Base-by-base conservation (phyloP, 2,329 filamentous ascomycete species). In the Ophiostoma sp. region DNA sequence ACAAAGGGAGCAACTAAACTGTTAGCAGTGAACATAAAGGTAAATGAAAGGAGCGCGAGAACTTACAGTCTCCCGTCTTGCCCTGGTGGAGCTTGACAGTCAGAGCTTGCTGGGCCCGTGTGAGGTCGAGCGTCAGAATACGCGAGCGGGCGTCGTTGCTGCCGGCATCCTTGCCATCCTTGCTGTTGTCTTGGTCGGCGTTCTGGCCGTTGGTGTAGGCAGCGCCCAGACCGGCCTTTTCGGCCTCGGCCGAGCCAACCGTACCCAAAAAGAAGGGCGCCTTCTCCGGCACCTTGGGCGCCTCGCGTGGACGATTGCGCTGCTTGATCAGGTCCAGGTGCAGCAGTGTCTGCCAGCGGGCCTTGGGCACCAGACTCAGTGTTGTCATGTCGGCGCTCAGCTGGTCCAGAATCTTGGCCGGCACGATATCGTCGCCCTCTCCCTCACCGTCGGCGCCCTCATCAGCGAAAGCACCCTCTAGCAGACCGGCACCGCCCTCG, bases 321-420 rank as follows among this genome's bases (percentile, higher is more conserved):
- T 94, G 90, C 83, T 95, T 93, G 80, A 99, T 97, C 33, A 94
- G 84, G 79, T 99, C 96, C 2, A 99, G 87, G 81, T 99, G 93
- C 36, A 99, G 86, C 17, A 99, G 86, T 0, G 94, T 98, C 82
- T 98, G 95, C 96, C 96, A 99, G 78, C 92, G 89, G 75, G 92
- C 94, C 81, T 93, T 94, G 12, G 96, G 97, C 4, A 98, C 91
- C 69, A 98, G 82, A 81, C 93, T 97, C 73, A 99, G 86, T 0
- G 95, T 98, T 80, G 95, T 91, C 83, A 99, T 91, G 74, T 95
- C 91, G 3, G 89, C 83, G 80, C 90, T 93, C 45, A 99, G 87
- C 82, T 97, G 94, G 73, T 97, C 94, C 25, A 93, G 81, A 0
- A 83, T 83, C 2, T 88, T 86, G 1, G 87, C 85, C 4, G 88